phyloP scores from a whole-genome alignment of 2,329 filamentous ascomycete genomes.

The Fusarium pseudograminearum region DNA sequence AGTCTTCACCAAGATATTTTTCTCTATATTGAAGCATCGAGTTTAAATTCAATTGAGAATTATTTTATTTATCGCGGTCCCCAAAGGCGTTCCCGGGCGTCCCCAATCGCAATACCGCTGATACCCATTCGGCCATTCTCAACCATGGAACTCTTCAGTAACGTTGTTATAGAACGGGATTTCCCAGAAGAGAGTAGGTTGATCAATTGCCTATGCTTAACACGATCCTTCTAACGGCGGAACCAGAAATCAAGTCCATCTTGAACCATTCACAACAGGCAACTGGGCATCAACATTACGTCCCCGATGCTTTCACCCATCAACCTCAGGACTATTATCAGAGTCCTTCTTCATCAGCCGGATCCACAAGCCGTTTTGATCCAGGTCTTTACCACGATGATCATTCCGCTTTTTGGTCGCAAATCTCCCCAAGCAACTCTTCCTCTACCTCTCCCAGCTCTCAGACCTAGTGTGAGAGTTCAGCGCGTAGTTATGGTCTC shows the following conservation, averaged over 20 bases:
- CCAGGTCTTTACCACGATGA: not conserved
- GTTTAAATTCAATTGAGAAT: too few species aligned
- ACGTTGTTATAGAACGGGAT: conserved; percentile 12
- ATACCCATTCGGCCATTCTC: too few species aligned
- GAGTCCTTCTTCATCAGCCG: not conserved
- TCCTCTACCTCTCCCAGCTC: conserved; percentile 25
- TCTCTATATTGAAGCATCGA: accelerated
- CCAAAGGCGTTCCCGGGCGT: too few species aligned
- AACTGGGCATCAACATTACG: not conserved
- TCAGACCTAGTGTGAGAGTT: conserved; percentile 26
- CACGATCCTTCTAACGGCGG: not conserved
- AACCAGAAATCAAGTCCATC: not conserved
- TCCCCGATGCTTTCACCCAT: not conserved
- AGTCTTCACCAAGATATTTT: not conserved
- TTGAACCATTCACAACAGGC: not conserved
- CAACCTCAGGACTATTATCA: not conserved
- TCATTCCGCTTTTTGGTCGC: not conserved
- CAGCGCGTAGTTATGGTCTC: conserved; percentile 24
- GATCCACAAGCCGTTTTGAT: too few species aligned
- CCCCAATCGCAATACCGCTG: not conserved
- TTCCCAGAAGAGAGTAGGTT: conserved; percentile 9
- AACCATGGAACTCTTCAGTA: conserved; percentile 20
- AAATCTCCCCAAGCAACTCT: not conserved
- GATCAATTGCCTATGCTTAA: accelerated
- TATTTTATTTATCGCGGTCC: not conserved